Evolutionary conservation across 179 eudicot genomes (phyloP).

Genomic region (Beta corolliflora): DNA sequence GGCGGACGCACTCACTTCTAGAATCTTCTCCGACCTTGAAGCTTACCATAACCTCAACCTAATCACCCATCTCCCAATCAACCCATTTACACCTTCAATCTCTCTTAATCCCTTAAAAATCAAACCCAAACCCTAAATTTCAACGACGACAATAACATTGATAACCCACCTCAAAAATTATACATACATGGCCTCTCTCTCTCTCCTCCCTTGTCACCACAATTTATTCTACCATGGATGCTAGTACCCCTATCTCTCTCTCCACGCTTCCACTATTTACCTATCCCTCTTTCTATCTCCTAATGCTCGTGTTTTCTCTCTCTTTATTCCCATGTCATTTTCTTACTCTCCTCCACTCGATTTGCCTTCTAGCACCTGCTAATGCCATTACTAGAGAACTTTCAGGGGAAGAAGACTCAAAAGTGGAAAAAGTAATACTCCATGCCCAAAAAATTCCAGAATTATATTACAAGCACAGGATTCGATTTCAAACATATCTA

Average conservation of each 20-base stretch:
- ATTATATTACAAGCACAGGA: no score
- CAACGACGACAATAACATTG: background rate
- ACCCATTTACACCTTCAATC: constrained; percentile 8
- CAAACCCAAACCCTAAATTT: background rate
- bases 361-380: constrained; percentile 38
- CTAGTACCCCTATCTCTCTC: constrained; percentile 41
- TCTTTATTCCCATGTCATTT: constrained; percentile 82
- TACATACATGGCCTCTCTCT: constrained; percentile 45
- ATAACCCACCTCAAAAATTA: constrained; percentile 28
- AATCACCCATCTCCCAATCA: background rate
- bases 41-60: background rate
- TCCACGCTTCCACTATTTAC: constrained; percentile 62
- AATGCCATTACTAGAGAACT: no score
- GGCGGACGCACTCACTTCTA: background rate
- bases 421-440: no score
- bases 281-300: no score
- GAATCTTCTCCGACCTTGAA: background rate
- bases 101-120: background rate
- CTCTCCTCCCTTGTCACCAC: constrained; percentile 51
- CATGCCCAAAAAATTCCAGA: no score
- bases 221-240: constrained; percentile 66
- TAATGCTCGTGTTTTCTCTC: no score
- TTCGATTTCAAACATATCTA: no score
- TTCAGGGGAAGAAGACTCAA: no score
- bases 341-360: constrained; percentile 58